phyloP scores from a whole-genome alignment of 208 protist species.

The Zelonia costaricensis region DNA sequence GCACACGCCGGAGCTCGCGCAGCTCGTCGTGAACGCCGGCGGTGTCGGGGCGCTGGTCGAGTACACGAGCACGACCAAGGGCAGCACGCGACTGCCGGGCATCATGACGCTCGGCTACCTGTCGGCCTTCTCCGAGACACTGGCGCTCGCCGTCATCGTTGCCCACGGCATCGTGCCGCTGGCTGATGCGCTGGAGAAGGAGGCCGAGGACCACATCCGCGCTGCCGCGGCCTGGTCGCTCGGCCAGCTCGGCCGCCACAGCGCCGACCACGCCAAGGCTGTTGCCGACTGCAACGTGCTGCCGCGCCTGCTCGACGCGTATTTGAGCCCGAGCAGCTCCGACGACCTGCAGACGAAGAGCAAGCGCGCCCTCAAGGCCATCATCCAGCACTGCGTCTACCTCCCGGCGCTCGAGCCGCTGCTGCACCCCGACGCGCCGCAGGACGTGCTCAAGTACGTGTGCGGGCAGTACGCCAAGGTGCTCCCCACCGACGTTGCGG shows the following conservation, averaged over 20 bases:
- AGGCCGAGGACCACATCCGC: constrained; percentile 96
- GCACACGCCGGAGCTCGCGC: constrained; percentile 97
- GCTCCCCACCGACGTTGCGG: constrained; percentile 96
- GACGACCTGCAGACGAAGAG: constrained; percentile 97
- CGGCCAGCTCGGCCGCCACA: constrained; percentile 97
- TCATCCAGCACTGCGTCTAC: constrained; percentile 97
- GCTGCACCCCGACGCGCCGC: constrained; percentile 93
- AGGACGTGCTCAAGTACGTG: constrained; percentile 97
- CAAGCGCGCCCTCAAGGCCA: constrained; percentile 96
- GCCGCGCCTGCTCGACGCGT: constrained; percentile 92
- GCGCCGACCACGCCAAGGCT: constrained; percentile 97
- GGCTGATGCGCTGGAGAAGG: constrained; percentile 90
- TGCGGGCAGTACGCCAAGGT: constrained; percentile 98
- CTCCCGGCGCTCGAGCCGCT: constrained; percentile 96
- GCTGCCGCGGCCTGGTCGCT: constrained; percentile 94
- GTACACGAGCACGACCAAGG: constrained; percentile 94
- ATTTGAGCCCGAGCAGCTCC: constrained; percentile 84
- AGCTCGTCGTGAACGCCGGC: constrained; percentile 97
- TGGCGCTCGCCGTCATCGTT: constrained; percentile 96
- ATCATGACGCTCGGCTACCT: constrained; percentile 99
- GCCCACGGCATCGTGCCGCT: constrained; percentile 93
- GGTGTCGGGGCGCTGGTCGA: constrained; percentile 98
- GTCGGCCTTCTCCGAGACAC: constrained; percentile 96
- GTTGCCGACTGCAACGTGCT: constrained; percentile 97
- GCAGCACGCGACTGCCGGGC: constrained; percentile 93